Percentiles rank a stretch among this genome's conserved stretches.
These are phyloP conservation scores for Fibroporia radiculosa DNA, from an alignment of 768 basidiomycete species.

Conservation along the genomic window DNA sequence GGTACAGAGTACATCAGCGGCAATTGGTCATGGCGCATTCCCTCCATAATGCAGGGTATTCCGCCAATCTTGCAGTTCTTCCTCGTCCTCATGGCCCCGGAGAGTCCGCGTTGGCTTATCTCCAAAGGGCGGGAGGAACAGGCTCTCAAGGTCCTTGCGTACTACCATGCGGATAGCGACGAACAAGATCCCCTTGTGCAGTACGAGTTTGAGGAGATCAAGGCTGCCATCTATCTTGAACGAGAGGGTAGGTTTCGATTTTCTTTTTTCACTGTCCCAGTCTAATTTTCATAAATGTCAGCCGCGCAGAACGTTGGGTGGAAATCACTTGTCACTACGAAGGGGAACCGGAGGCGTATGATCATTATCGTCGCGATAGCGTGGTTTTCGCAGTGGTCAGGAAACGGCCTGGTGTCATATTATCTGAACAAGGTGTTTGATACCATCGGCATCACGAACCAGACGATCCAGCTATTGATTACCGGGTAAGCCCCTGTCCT, in stretches of 20 bases:
- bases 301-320: constrained; percentile 59
- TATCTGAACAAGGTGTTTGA: constrained; percentile 71
- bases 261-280: not conserved
- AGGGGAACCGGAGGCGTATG: constrained; percentile 72
- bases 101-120: constrained; percentile 80
- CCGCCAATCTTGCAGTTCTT: constrained; percentile 61
- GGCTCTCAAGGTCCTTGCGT: constrained; percentile 64
- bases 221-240: constrained; percentile 66
- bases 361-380: constrained; percentile 69
- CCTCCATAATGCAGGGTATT: constrained; percentile 63
- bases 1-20: constrained; percentile 64
- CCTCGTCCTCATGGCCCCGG: constrained; percentile 66
- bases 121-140: constrained; percentile 64
- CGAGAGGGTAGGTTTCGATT: constrained; percentile 25
- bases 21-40: constrained; percentile 80
- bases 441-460: constrained; percentile 56
- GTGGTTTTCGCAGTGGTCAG: constrained; percentile 84
- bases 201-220: constrained; percentile 78
- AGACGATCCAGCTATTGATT: constrained; percentile 65
- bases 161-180: constrained; percentile 79
- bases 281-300: constrained; percentile 8
- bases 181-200: constrained; percentile 60
- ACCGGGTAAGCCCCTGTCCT: constrained; percentile 38
- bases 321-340: constrained; percentile 56
- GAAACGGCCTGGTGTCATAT: constrained; percentile 78